Evolutionary conservation across 169 alveolate genomes (phyloP), one percentile per base, ranked within the genome.

Genomic region (Plasmodium sp.): DNA sequence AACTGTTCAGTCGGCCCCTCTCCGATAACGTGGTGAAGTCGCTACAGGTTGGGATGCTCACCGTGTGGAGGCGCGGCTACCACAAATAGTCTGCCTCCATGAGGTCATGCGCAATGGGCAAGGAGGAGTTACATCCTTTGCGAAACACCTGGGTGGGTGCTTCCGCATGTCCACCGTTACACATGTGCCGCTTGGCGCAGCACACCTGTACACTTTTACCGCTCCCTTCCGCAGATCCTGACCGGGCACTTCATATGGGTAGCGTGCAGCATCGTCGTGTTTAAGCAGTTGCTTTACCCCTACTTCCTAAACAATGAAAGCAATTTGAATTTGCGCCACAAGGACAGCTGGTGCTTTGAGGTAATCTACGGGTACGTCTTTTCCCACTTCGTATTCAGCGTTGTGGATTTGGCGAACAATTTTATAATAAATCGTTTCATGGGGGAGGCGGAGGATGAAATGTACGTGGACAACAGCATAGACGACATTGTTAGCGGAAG

Each of bases 191-290:
- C 58, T 48, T 10, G 5, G 16, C 58, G 2, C 0, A 10, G n/a
- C n/a, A 48, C 58, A 48, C 58, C n/a, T 48, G 12, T 48, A 48
- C 58, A 62, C 34, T 36, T 36, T 84, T 39, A 0, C 33, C 41
- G 3, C 71, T 34, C 22, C 73, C n/a, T 67, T 39, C 27, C 54
- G 71, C 39, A 88, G 94, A 88, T 88, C 67, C 67, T 88, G 36
- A 56, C 74, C 4, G 94, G 94, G 31, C 94, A 88, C 31, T 88
- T 88, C 79, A 62, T 88, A 18, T 88, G 94, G 94, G 94, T 88
- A 56, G 86, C 43, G 12, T 88, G 94, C 34, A 88, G 94, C 58
- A 41, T 54, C n/a, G 54, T 79, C n/a, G 72, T 67, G 3, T 79
- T 88, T 43, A 48, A 48, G 3, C 41, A 33, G 33, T 39, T 88